Evolutionary conservation across 2,329 filamentous ascomycete genomes (phyloP), one percentile per base, ranked within the genome.

Genomic region (Phoma sp.): DNA sequence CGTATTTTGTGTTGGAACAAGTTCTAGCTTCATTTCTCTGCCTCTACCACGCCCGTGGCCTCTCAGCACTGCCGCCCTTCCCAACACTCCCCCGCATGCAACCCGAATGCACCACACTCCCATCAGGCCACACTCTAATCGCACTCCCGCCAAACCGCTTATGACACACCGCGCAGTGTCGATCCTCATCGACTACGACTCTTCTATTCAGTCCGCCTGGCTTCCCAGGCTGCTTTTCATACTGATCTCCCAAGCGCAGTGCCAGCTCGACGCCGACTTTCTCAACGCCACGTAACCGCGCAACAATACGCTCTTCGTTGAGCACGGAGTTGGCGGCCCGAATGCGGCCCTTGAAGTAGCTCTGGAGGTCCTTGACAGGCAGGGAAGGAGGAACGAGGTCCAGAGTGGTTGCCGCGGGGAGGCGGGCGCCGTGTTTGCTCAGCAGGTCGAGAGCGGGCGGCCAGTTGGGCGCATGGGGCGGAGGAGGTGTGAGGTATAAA

Each of bases 61-160:
- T 13, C 14, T 55, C 52, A 3, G 44, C 27, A 27, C 43, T 43
- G 36, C 37, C 44, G 4, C 38, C 64, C 52, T 61, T 61, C 44
- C 64, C 70, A 11, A 69, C 56, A 52, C 66, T 70, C 7, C 69
- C 67, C 50, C 68, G 65, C 64, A 77, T 72, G 69, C 80, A 82
- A 2, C 80, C 80, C 53, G 78, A 79, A 67, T 82, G 80, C 54
- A 81, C 78, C 18, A 81, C 79, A 42, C 73, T 71, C 38, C 76
- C 74, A 64, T 96, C 90, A 6, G 93, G 91, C 75, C 95, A 83
- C 10, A 97, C 93, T 36, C 93, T 88, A 55, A 98, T 89, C 14
- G 96, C 95, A 73, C 90, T 96, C 1, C 91, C 89, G 1, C 93
- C 93, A 61, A 99, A 84, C 61, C 95, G 82, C 80, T 97, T 98